Evolutionary conservation across 352 stramenopile genomes (phyloP).

Genomic region (Hyaloperonospora arabidopsidis): DNA sequence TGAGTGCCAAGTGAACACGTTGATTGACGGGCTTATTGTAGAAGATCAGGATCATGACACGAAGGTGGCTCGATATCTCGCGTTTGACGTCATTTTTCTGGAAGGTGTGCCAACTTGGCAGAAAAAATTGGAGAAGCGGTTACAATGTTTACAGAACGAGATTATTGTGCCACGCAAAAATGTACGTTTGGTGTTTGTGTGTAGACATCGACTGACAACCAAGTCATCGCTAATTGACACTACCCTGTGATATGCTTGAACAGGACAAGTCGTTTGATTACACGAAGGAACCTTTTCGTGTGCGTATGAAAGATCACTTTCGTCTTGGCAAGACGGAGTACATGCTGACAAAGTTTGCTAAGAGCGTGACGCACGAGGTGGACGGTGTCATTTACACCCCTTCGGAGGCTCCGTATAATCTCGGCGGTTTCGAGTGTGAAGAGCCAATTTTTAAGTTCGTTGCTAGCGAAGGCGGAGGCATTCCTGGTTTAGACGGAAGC

Average conservation of each 20-base stretch:
- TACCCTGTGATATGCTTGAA: background rate
- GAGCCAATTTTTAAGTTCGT: conserved; percentile 87
- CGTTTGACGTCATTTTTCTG: conserved; percentile 79
- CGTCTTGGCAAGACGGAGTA: conserved; percentile 81
- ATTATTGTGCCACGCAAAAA: conserved; percentile 83
- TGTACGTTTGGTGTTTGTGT: conserved; percentile 28
- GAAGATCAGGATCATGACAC: conserved; percentile 72
- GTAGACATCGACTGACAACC: background rate
- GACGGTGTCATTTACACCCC: conserved; percentile 84
- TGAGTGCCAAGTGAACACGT: conserved; percentile 65
- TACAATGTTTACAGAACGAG: conserved; percentile 85
- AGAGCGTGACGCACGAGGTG: conserved; percentile 79
- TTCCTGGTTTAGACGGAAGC: conserved; percentile 73
- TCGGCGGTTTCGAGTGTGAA: conserved; percentile 76
- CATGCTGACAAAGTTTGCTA: conserved; percentile 80
- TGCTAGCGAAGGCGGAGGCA: conserved; percentile 71
- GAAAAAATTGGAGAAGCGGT: conserved; percentile 81
- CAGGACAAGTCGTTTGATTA: conserved; percentile 77
- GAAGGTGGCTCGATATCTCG: conserved; percentile 69
- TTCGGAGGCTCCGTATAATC: conserved; percentile 75
- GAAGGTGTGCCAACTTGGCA: conserved; percentile 77
- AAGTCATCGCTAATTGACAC: conserved; percentile 2
- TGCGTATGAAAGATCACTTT: conserved; percentile 88
- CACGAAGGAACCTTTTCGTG: conserved; percentile 71
- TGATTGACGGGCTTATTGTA: conserved; percentile 83